These are phyloP conservation scores for Annulohypoxylon stygium DNA, from an alignment of 495 filamentous ascomycete species.

Conservation along the genomic window DNA sequence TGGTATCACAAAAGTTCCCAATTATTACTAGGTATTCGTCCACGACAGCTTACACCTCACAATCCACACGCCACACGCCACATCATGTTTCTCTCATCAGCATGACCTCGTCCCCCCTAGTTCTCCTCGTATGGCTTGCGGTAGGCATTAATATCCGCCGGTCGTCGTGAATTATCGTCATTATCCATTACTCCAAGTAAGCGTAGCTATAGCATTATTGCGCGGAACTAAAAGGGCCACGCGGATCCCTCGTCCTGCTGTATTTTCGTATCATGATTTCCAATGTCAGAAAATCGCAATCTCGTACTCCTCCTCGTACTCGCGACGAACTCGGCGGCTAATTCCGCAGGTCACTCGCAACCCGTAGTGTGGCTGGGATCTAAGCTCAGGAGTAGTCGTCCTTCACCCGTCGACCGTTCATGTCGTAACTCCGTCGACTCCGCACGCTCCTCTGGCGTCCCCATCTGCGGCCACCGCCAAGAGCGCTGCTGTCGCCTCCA, in stretches of 20 bases:
- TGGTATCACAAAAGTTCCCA: background rate
- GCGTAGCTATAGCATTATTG: background rate
- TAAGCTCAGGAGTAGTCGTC: constrained; percentile 70
- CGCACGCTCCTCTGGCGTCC: constrained; percentile 54
- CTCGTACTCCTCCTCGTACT: background rate
- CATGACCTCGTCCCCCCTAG: background rate
- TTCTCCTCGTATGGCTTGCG: background rate
- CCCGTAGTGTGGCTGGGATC: background rate
- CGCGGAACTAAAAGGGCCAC: background rate
- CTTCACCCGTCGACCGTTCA: constrained; percentile 67
- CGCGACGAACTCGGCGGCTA: background rate
- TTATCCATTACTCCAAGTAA: constrained; percentile 10
- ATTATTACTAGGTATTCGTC: constrained; percentile 14
- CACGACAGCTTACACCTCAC: background rate
- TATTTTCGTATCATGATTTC: background rate
- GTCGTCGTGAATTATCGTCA: constrained; percentile 5
- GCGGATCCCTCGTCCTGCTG: background rate
- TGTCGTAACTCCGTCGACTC: constrained; percentile 61
- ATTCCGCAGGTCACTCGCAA: background rate
- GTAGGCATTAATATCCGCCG: background rate
- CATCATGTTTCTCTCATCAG: background rate
- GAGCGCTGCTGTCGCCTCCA: constrained; percentile 2
- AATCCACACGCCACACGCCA: background rate
- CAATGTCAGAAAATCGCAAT: background rate
- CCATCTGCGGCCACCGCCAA: constrained; percentile 45